Evolutionary conservation across 192 early-diverging fungal species (phyloP), one percentile per base, ranked within the genome.

Genomic region (Geranomyces michiganensis): DNA sequence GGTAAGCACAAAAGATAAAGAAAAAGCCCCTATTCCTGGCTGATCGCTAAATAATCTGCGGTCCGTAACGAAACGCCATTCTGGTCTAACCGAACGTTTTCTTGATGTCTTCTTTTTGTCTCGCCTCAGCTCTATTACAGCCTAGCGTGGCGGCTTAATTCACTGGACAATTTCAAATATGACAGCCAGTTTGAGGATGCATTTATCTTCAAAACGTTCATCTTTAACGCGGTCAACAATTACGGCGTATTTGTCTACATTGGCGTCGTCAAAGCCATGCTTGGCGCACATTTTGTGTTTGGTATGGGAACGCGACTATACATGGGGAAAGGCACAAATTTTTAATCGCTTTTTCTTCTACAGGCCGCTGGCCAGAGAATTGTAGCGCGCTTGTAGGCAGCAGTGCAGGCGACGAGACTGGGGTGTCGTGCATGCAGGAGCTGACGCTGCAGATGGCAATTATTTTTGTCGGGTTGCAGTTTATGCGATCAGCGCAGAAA

Each of bases 171-270:
- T 21, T 64, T 12, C 62, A 64, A 64, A 41, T 64, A 64, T 22
- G 62, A 64, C 43, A 45, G 41, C n/a, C 62, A 64, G 62, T 64
- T 64, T 64, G 62, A 64, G 44, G 58, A 79, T 51, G 72, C 21
- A 71, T 76, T 85, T 17, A 87, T 87, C 44, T 45, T 78, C 58
- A 90, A 90, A 65, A 73, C 67, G 8, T 87, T 84, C 69, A 36
- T 90, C 19, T 81, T 91, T 61, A 80, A 80, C 46, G 88, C 89
- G 59, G 58, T 90, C 47, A 87, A 89, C 77, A 88, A 83, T 65
- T 91, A 86, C 69, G 79, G 80, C n/a, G 67, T 75, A 6, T 61
- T 91, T 17, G 75, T 89, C 59, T 90, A 89, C 63, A 81, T 87
- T 36, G 77, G 80, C 24, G 68, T 87, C n/a, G 61, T 88, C 41